A percentile compares a stretch with the other conserved stretches of the same genome.
Conservation (phyloP, 139 green algal genomes). For the Trebouxia sp. region DNA sequence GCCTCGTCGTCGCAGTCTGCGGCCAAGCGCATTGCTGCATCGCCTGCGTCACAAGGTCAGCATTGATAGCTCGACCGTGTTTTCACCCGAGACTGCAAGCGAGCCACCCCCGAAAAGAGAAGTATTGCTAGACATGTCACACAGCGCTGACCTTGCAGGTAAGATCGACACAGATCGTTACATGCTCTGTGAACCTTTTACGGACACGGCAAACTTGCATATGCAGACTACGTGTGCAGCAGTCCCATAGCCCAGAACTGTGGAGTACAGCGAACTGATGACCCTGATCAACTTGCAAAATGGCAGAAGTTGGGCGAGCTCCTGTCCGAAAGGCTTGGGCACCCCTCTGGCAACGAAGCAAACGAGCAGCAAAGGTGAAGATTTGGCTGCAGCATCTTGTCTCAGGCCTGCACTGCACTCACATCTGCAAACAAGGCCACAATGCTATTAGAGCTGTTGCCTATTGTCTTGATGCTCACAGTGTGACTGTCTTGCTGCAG, state of each 20-base stretch:
- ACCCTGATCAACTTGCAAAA: conserved; percentile 40
- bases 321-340: conserved; percentile 49
- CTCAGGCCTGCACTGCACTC: background rate
- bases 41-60: too few species aligned
- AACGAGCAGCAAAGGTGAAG: conserved; percentile 11
- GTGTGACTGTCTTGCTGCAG: too few species aligned
- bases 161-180: background rate
- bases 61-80: too few species aligned
- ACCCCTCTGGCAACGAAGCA: conserved; percentile 34
- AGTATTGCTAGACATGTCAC: background rate
- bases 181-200: background rate
- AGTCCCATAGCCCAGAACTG: conserved; percentile 63
- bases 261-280: conserved; percentile 42
- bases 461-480: too few species aligned
- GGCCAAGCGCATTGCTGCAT: too few species aligned
- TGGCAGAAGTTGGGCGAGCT: conserved; percentile 54
- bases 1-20: too few species aligned
- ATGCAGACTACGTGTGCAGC: conserved; percentile 61
- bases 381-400: background rate
- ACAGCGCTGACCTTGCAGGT: background rate
- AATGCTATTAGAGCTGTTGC: too few species aligned
- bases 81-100: too few species aligned
- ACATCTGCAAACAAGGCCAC: too few species aligned
- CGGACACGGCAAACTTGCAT: background rate
- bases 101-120: too few species aligned